phyloP scores from a whole-genome alignment of 1,284 basidiomycete species.

The Cutaneotrichosporon mucoides region DNA sequence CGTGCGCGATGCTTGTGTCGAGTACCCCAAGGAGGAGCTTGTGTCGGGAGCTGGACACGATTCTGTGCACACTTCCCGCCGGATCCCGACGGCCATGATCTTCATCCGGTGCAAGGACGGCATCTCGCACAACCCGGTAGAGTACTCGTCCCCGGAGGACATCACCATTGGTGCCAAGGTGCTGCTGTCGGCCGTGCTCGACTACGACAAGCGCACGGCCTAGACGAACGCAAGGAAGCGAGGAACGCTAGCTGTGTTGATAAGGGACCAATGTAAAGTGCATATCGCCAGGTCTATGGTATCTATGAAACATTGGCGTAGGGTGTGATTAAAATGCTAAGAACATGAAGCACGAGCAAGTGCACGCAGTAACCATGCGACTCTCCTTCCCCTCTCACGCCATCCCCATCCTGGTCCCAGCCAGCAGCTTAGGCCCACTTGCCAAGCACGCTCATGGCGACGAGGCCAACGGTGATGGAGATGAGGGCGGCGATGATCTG shows the following conservation, averaged over 20 bases:
- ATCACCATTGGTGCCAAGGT: conserved; percentile 15
- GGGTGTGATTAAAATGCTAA: too few species aligned
- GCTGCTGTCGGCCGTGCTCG: conserved; percentile 17
- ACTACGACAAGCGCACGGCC: conserved; percentile 5
- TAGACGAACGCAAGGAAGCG: too few species aligned
- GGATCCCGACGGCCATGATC: conserved; percentile 31
- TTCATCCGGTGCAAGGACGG: conserved; percentile 33
- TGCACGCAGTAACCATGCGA: too few species aligned
- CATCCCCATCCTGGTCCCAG: too few species aligned
- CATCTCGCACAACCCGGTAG: conserved; percentile 26
- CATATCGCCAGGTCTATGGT: too few species aligned
- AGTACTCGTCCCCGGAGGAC: conserved; percentile 27
- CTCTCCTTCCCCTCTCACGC: too few species aligned
- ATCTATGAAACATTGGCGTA: too few species aligned
- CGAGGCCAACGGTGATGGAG: conserved; percentile 30
- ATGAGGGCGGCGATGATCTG: conserved; percentile 26
- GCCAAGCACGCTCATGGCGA: conserved; percentile 45
- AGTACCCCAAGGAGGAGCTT: background rate
- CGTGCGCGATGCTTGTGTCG: background rate
- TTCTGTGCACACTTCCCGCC: background rate
- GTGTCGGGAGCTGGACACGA: conserved; percentile 28
- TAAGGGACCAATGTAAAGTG: too few species aligned
- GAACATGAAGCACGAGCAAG: too few species aligned
- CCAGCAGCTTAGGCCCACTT: conserved; percentile 39
- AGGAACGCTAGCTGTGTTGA: too few species aligned